Base-by-base conservation (phyloP, 2,329 filamentous ascomycete genomes). In the Penicillium janthinellum region DNA sequence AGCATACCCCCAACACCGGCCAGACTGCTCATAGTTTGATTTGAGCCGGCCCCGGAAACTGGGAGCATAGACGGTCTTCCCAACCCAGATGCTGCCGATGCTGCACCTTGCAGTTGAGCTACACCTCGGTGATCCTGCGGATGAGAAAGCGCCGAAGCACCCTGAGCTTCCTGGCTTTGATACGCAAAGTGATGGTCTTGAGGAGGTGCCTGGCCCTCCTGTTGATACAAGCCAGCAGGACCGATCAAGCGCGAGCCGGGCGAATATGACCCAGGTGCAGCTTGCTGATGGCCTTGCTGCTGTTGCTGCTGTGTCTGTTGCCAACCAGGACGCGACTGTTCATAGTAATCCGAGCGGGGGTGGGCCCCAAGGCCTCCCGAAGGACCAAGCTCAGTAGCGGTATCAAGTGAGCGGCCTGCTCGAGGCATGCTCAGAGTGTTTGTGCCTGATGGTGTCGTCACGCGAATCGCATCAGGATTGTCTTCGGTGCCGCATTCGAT, bases 391-490 rank as follows among this genome's bases (percentile, higher is more conserved):
- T 78, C 76, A 31, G 65, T 67, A 0, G 72, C 62, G 8, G 69
- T 66, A 51, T 77, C 75, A 56, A 78, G 66, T 4, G 76, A 69
- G 22, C 72, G 75, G 53, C 73, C 72, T 42, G 73, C 67, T 17
- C 75, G 74, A 20, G 76, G 70, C 78, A 97, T 96, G 10, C 92
- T 92, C 68, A 94, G 90, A 1, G 96, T 91, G 11, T 92, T 97
- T 2, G 94, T 98, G n/a, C 95, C 95, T 82, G 96, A 96, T 0
- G 95, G 95, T 0, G 95, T 99, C 0, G 95, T 99, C 15, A 99
- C 95, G 64, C 96, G 85, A 64, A 99, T 99, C 3, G 92, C 92
- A 73, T 97, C 96, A 1, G 94, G 94, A 70, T 98, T 94, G 65
- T 96, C 94, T 37, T 92, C 92, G 15, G 91, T 89, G 34, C 94